These are phyloP conservation scores for Limonium bicolor DNA, from an alignment of 148 eudicot genomes.

Conservation along the genomic window DNA sequence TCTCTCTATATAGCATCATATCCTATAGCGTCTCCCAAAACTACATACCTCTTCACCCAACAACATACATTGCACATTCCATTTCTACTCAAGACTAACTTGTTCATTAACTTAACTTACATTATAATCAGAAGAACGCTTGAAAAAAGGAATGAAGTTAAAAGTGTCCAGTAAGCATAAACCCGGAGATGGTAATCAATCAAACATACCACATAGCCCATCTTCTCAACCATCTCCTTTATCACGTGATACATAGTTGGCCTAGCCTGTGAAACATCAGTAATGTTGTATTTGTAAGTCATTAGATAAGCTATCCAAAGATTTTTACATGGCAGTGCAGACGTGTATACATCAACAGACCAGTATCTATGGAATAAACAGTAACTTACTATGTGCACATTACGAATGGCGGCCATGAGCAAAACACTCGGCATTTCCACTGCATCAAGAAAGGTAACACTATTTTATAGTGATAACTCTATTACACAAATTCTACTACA, in stretches of 20 bases:
- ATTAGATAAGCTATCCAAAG: neutral
- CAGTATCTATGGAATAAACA: neutral
- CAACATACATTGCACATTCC: too few relatives aligned
- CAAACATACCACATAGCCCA: conserved; percentile 71
- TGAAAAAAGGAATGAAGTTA: too few relatives aligned
- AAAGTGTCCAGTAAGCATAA: too few relatives aligned
- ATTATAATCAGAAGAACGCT: too few relatives aligned
- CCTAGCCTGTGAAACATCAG: conserved; percentile 47
- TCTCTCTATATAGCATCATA: too few relatives aligned
- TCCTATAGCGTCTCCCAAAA: too few relatives aligned
- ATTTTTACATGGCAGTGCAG: neutral
- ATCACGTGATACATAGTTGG: conserved; percentile 88
- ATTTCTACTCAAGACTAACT: too few relatives aligned
- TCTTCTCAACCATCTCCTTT: conserved; percentile 87
- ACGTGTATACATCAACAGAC: neutral
- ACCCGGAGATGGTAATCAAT: neutral
- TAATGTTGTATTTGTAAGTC: neutral
- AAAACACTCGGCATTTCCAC: conserved; percentile 94
- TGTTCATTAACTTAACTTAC: too few relatives aligned
- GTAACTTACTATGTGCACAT: conserved; percentile 69
- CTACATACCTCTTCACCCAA: too few relatives aligned
- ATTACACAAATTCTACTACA: conserved; percentile 1
- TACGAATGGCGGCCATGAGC: conserved; percentile 83
- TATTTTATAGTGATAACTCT: neutral
- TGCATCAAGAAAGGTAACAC: conserved; percentile 17